Percentiles rank a stretch among this genome's conserved stretches.
Conservation (phyloP, 179 eudicot genomes). For the Carnegiea gigantea region DNA sequence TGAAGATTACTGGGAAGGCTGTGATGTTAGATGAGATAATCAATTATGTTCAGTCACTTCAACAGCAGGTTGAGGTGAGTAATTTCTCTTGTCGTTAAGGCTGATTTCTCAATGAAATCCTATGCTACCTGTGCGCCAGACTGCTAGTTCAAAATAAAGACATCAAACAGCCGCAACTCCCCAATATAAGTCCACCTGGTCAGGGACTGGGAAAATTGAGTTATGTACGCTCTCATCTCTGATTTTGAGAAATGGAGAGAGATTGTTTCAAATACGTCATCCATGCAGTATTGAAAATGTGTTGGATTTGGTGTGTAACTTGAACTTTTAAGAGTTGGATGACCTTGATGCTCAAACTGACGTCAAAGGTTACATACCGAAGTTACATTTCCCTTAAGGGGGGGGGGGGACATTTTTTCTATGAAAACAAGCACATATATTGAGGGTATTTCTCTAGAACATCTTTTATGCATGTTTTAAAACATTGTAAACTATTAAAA, state of each 20-base stretch:
- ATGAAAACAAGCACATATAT: neutral
- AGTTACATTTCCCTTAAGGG: neutral
- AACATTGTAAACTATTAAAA: neutral
- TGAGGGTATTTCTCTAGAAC: neutral
- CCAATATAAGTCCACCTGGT: neutral
- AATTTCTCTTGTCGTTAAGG: constrained; percentile 5
- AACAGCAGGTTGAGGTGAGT: constrained; percentile 96
- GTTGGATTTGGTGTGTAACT: neutral
- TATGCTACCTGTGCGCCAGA: neutral
- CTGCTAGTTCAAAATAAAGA: neutral
- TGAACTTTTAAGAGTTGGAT: neutral
- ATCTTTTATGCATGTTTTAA: neutral
- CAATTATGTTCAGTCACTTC: constrained; percentile 96
- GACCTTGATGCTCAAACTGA: neutral
- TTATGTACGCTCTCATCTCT: neutral
- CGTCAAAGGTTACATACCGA: neutral
- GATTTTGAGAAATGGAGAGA: neutral
- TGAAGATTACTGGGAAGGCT: constrained; percentile 81
- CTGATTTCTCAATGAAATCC: neutral
- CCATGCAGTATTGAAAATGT: neutral
- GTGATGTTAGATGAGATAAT: constrained; percentile 99
- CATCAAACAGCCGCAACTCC: neutral
- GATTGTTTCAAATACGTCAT: too few relatives aligned
- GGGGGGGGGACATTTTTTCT: neutral
- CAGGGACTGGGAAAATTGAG: neutral